phyloP scores from a whole-genome alignment of 148 eudicot species.

The Chenopodium berlandieri region DNA sequence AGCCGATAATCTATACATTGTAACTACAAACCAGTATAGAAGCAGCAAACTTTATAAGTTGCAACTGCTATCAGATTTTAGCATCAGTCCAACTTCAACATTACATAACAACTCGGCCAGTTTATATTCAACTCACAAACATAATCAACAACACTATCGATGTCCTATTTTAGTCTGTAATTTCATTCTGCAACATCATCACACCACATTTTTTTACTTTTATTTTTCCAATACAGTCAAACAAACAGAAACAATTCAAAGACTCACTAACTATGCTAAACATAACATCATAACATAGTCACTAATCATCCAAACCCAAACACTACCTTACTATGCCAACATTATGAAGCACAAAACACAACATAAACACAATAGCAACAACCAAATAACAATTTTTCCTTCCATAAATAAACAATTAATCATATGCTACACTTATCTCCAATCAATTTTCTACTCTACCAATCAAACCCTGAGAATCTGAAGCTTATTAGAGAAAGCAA shows the following conservation, averaged over 20 bases:
- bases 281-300: background rate
- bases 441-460: slow-evolving; percentile 19
- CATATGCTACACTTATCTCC: background rate
- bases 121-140: background rate
- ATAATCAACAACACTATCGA: background rate
- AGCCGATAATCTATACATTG: background rate
- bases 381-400: background rate
- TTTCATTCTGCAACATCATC: background rate
- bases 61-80: background rate
- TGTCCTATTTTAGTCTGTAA: background rate
- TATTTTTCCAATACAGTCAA: no score
- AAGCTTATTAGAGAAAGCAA: slow-evolving; percentile 86
- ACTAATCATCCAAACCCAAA: no score
- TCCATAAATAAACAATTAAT: background rate
- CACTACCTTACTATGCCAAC: background rate
- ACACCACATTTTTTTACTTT: background rate
- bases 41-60: background rate
- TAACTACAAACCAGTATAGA: background rate
- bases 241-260: no score
- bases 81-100: no score
- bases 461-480: slow-evolving; percentile 87
- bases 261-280: background rate
- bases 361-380: background rate
- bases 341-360: background rate
- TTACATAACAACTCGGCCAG: no score